Conservation (phyloP, 2,329 filamentous ascomycete species). For the Basipetospora sp. region DNA sequence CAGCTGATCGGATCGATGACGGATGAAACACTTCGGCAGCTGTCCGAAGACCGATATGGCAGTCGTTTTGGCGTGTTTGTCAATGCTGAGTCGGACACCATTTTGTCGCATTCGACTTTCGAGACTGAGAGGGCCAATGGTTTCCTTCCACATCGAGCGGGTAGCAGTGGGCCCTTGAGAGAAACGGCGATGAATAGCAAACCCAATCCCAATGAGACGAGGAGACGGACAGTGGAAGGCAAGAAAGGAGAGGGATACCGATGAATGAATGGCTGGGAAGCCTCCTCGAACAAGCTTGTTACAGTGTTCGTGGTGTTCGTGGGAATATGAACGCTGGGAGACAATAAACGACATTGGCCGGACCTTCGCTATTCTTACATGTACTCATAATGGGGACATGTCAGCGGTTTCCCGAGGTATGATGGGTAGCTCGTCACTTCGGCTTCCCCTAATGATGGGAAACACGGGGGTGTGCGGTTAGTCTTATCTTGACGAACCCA, state of each 20-base stretch:
- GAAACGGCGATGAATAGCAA: neutral
- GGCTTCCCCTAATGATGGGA: too few relatives aligned
- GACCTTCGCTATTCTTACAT: too few relatives aligned
- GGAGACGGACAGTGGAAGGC: constrained; percentile 1
- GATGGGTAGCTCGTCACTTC: too few relatives aligned
- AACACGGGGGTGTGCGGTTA: too few relatives aligned
- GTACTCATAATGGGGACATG: too few relatives aligned
- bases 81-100: neutral
- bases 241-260: neutral
- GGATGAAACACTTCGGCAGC: constrained; percentile 11
- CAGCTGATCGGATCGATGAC: constrained; percentile 23
- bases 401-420: too few relatives aligned
- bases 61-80: constrained; percentile 11
- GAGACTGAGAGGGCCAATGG: neutral
- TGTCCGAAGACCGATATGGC: constrained; percentile 11
- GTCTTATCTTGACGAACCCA: too few relatives aligned
- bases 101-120: neutral
- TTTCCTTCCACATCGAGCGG: neutral
- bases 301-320: too few relatives aligned
- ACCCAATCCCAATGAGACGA: constrained; percentile 1
- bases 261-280: neutral
- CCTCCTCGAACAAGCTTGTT: neutral
- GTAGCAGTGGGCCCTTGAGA: neutral
- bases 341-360: too few relatives aligned
- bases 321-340: too few relatives aligned